Evolutionary conservation across 169 alveolate species (phyloP).

Genomic region (Cytauxzoon felis): DNA sequence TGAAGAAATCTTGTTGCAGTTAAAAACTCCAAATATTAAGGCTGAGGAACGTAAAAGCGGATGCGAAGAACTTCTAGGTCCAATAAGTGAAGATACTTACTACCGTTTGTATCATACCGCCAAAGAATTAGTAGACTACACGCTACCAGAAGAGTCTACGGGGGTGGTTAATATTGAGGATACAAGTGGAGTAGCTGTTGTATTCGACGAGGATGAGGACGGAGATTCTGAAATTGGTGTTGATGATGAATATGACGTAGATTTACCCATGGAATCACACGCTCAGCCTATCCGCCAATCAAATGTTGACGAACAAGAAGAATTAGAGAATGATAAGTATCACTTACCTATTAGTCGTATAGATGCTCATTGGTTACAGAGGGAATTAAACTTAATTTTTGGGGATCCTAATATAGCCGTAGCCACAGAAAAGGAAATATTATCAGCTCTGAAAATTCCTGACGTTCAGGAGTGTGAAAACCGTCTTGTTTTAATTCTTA

Average conservation of each 20-base stretch:
- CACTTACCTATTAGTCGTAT: slow-evolving; percentile 78
- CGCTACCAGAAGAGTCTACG: slow-evolving; percentile 47
- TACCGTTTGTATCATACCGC: slow-evolving; percentile 59
- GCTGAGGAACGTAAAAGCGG: slow-evolving; percentile 76
- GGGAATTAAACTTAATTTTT: slow-evolving; percentile 82
- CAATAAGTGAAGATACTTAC: slow-evolving; percentile 60
- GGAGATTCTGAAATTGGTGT: slow-evolving; percentile 55
- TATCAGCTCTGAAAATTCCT: slow-evolving; percentile 67
- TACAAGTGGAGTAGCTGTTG: slow-evolving; percentile 71
- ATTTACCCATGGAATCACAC: slow-evolving; percentile 20
- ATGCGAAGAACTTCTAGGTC: slow-evolving; percentile 72
- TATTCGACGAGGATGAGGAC: slow-evolving; percentile 77
- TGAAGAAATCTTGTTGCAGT: slow-evolving; percentile 87
- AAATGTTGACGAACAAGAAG: slow-evolving; percentile 58
- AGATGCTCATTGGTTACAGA: slow-evolving; percentile 95
- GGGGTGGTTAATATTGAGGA: slow-evolving; percentile 53
- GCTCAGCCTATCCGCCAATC: slow-evolving; percentile 47
- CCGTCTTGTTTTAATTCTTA: slow-evolving; percentile 80
- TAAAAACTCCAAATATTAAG: slow-evolving; percentile 79
- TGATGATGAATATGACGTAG: slow-evolving; percentile 42
- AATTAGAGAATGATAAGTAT: slow-evolving; percentile 67
- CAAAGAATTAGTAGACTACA: slow-evolving; percentile 74
- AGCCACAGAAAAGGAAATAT: slow-evolving; percentile 86
- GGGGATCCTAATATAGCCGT: slow-evolving; percentile 79
- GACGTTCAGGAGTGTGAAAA: slow-evolving; percentile 94